A percentile compares a stretch with the other conserved stretches of the same genome.
Evolutionary conservation across 257 asterid species (phyloP).

Genomic region (Lycium ferocissimum): DNA sequence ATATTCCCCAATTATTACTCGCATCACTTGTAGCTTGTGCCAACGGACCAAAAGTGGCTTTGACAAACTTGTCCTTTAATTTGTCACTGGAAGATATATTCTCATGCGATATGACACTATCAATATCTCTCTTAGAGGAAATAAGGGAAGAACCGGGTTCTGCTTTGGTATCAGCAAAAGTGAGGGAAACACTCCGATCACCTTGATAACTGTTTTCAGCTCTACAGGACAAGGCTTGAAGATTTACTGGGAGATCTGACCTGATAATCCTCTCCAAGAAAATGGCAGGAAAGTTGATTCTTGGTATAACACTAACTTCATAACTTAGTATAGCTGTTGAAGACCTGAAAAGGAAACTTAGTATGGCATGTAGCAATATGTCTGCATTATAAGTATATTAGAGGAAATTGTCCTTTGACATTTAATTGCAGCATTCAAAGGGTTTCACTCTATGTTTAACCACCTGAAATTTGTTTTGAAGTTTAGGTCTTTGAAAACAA

Average conservation of each 20-base stretch:
- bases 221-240: slow-evolving; percentile 84
- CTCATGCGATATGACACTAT: slow-evolving; percentile 43
- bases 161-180: slow-evolving; percentile 38
- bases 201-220: slow-evolving; percentile 78
- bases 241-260: slow-evolving; percentile 96
- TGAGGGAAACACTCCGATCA: slow-evolving; percentile 44
- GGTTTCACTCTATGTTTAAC: too few species aligned
- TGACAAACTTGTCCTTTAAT: slow-evolving; percentile 52
- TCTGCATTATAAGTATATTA: too few species aligned
- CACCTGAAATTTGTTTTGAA: too few species aligned
- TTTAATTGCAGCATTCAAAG: too few species aligned
- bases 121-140: neutral
- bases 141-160: slow-evolving; percentile 43
- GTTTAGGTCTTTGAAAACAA: too few species aligned
- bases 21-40: slow-evolving; percentile 67
- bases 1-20: slow-evolving; percentile 77
- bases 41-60: slow-evolving; percentile 67
- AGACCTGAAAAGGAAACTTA: slow-evolving; percentile 49
- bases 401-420: too few species aligned
- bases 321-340: slow-evolving; percentile 64
- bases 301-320: slow-evolving; percentile 88
- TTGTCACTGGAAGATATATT: slow-evolving; percentile 46
- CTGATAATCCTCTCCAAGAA: slow-evolving; percentile 90
- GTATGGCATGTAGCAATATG: too few species aligned
- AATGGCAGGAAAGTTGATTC: slow-evolving; percentile 92